Evolutionary conservation across 1,284 basidiomycete species (phyloP).

Genomic region (Ganoderma lingzhi): DNA sequence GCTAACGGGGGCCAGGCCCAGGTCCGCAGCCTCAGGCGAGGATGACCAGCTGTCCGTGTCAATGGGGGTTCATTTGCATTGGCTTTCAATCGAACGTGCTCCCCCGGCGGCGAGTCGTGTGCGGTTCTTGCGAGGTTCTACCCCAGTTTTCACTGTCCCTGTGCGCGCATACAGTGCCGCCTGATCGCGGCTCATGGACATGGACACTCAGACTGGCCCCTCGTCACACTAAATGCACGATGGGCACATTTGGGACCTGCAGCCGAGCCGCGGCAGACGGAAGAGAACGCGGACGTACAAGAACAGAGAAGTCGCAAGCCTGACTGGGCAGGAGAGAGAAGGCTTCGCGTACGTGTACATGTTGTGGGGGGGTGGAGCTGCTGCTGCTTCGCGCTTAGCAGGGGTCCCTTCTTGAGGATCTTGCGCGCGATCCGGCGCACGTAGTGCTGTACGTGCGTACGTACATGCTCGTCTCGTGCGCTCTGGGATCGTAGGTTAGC

Average conservation of each 20-base stretch:
- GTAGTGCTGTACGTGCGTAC: slow-evolving; percentile 1
- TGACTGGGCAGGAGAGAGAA: background rate
- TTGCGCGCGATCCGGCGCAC: slow-evolving; percentile 1
- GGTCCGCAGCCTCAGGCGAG: background rate
- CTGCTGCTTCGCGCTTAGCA: slow-evolving; percentile 7
- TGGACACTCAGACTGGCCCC: background rate
- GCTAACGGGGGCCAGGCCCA: background rate
- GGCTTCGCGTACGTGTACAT: slow-evolving; percentile 4
- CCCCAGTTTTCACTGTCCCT: slow-evolving; percentile 10
- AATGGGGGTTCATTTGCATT: background rate
- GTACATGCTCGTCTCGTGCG: slow-evolving; percentile 1
- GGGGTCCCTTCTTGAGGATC: slow-evolving; percentile 2
- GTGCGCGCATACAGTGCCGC: background rate
- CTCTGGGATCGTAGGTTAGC: slow-evolving; percentile 1
- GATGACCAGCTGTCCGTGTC: background rate
- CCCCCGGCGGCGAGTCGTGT: slow-evolving; percentile 13
- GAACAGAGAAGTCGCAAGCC: background rate
- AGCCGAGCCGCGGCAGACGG: background rate
- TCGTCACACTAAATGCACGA: background rate
- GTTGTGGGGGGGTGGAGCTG: background rate
- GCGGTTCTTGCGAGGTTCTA: slow-evolving; percentile 25
- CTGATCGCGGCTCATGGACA: background rate
- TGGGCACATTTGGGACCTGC: background rate
- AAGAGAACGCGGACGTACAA: background rate
- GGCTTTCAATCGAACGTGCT: background rate